Evolutionary conservation across 805 yeast genomes (phyloP).

Genomic region (Wickerhamiella allomyrinae): DNA sequence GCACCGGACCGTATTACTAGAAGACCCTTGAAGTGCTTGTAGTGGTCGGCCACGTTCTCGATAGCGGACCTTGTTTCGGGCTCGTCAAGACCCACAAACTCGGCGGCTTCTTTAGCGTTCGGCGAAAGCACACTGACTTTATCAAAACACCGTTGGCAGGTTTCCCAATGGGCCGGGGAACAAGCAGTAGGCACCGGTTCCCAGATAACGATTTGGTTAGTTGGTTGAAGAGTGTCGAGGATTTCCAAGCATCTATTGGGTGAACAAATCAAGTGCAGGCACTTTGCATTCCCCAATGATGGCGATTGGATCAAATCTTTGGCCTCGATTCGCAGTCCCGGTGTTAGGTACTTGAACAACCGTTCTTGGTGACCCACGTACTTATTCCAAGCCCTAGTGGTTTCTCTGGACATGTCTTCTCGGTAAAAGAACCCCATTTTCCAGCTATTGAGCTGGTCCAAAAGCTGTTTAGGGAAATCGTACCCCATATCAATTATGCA

Average conservation of each 20-base stretch:
- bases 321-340: conserved; percentile 44
- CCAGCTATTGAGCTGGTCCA: conserved; percentile 42
- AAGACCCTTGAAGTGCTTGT: conserved; percentile 28
- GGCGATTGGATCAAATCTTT: conserved; percentile 35
- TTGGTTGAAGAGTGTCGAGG: conserved; percentile 24
- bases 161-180: conserved; percentile 33
- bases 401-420: conserved; percentile 35
- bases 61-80: conserved; percentile 31
- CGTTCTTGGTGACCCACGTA: conserved; percentile 53
- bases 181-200: conserved; percentile 82
- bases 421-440: conserved; percentile 45
- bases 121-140: conserved; percentile 58
- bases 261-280: conserved; percentile 64
- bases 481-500: conserved; percentile 69
- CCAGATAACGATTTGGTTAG: conserved; percentile 44
- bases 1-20: conserved; percentile 66
- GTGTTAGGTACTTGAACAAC: conserved; percentile 45
- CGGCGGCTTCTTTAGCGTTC: conserved; percentile 70
- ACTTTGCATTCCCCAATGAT: conserved; percentile 28
- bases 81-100: conserved; percentile 35
- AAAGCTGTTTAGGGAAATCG: conserved; percentile 49
- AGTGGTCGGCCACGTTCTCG: conserved; percentile 31
- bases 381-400: conserved; percentile 71
- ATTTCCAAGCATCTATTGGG: conserved; percentile 44
- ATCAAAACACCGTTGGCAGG: conserved; percentile 28